These are phyloP conservation scores for Talaromyces nanjingensis DNA, from an alignment of 495 filamentous ascomycete species.

Conservation along the genomic window DNA sequence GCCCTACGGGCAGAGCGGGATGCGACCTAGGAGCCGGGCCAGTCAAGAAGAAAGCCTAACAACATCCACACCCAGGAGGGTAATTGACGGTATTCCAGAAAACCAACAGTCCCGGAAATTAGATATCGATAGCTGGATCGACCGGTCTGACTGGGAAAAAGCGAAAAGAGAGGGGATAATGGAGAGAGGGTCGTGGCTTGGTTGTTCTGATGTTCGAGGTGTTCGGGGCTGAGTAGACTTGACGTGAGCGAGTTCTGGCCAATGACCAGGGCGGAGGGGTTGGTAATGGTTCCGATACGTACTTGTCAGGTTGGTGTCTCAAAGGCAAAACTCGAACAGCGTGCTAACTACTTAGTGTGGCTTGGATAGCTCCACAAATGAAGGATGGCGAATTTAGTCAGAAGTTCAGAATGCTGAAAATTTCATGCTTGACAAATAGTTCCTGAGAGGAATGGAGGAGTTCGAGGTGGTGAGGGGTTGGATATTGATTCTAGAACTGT, in stretches of 20 bases:
- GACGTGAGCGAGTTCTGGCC: slow-evolving; percentile 18
- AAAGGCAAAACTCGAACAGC: slow-evolving; percentile 2
- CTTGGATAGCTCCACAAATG: background rate
- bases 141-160: background rate
- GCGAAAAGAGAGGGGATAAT: background rate
- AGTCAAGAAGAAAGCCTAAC: slow-evolving; percentile 1
- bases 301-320: background rate
- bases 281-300: slow-evolving; percentile 2
- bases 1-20: slow-evolving; percentile 6
- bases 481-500: background rate
- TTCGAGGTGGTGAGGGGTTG: background rate
- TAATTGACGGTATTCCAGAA: background rate
- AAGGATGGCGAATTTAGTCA: background rate
- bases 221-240: slow-evolving; percentile 27
- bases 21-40: slow-evolving; percentile 8
- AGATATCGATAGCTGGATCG: background rate
- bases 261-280: slow-evolving; percentile 7
- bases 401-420: background rate
- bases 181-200: background rate
- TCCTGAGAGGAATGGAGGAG: background rate
- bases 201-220: slow-evolving; percentile 6
- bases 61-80: slow-evolving; percentile 7
- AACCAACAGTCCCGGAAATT: background rate
- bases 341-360: background rate
- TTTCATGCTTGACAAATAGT: background rate